phyloP scores from a whole-genome alignment of 805 yeast genomes.

The Komagataella ulmi region DNA sequence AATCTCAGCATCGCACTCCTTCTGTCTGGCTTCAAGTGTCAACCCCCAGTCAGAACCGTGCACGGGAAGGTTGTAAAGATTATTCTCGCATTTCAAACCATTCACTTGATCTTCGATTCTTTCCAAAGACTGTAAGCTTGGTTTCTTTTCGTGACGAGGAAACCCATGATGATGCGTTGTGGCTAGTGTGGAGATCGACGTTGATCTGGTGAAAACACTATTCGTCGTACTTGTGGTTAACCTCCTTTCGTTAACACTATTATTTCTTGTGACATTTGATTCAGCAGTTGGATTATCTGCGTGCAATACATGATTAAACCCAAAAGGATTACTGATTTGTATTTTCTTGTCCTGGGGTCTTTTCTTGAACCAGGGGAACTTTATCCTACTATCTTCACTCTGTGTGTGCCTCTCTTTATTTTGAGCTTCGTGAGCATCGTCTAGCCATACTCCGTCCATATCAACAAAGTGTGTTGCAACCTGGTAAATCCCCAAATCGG shows the following conservation, averaged over 20 bases:
- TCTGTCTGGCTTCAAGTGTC: background rate
- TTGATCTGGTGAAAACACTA: slow-evolving; percentile 14
- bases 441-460: slow-evolving; percentile 4
- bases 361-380: background rate
- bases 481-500: background rate
- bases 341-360: background rate
- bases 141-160: slow-evolving; percentile 3
- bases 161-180: slow-evolving; percentile 8
- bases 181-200: slow-evolving; percentile 13
- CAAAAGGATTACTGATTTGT: slow-evolving; percentile 18
- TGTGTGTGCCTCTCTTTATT: background rate
- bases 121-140: background rate
- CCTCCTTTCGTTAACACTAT: slow-evolving; percentile 6
- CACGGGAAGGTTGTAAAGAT: background rate
- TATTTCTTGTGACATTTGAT: background rate
- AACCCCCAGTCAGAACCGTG: background rate
- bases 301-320: slow-evolving; percentile 19
- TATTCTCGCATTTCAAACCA: background rate
- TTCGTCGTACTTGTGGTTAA: background rate
- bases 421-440: background rate
- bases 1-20: background rate
- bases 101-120: background rate
- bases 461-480: background rate
- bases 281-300: slow-evolving; percentile 2
- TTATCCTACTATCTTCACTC: background rate